phyloP scores from a whole-genome alignment of 1,284 basidiomycete species.

The Athelia psychrophila region DNA sequence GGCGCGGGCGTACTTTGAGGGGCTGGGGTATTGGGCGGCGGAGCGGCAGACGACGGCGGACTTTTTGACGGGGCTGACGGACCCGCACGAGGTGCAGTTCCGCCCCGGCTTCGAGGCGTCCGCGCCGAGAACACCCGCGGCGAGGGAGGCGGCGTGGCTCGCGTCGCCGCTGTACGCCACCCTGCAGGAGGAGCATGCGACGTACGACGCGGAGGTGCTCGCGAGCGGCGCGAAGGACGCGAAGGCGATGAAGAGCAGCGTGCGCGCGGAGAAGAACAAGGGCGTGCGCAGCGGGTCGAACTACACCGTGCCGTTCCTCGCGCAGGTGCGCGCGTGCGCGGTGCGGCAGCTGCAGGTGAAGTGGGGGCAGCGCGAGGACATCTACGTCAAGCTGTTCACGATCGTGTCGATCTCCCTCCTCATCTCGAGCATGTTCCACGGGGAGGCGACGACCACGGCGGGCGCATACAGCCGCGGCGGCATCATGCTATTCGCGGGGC shows the following conservation, averaged over 20 bases:
- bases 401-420: not conserved
- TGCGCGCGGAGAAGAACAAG: conserved; percentile 1
- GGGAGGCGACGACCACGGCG: not conserved
- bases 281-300: not conserved
- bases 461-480: not conserved
- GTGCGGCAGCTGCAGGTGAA: not conserved
- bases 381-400: not conserved
- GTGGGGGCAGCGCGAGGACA: not conserved
- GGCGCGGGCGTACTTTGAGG: not conserved
- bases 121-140: not conserved
- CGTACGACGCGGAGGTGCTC: not conserved
- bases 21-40: not conserved
- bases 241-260: not conserved
- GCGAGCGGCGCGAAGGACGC: not conserved
- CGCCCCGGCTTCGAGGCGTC: not conserved
- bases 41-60: not conserved
- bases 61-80: not conserved
- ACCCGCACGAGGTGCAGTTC: conserved; percentile 1
- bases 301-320: not conserved
- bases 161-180: not conserved
- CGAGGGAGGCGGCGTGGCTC: not conserved
- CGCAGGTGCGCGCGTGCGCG: not conserved
- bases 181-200: not conserved
- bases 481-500: not conserved
- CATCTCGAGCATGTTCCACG: not conserved